Percentiles rank a stretch among this genome's conserved stretches.
Evolutionary conservation across 2,329 filamentous ascomycete species (phyloP).

Genomic region (Ophiostoma perfectum): DNA sequence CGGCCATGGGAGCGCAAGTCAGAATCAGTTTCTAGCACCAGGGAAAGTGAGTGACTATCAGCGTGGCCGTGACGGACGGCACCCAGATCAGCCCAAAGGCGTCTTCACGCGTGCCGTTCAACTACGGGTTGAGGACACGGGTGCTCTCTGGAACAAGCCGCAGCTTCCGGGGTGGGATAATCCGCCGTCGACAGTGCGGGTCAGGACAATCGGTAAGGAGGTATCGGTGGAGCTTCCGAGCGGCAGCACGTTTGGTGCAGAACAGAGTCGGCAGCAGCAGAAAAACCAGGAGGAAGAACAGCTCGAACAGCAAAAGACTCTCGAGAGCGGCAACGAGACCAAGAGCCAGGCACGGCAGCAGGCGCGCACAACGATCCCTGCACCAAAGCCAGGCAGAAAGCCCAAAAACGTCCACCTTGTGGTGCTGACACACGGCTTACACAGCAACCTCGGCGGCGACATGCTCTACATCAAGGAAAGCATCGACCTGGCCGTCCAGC

Average conservation of each 20-base stretch:
- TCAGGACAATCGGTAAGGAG: conserved; percentile 1
- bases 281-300: conserved; percentile 22
- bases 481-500: conserved; percentile 75
- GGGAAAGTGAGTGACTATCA: conserved; percentile 74
- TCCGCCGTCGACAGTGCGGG: conserved; percentile 23
- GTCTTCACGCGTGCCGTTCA: conserved; percentile 78
- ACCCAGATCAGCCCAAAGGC: conserved; percentile 62
- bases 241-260: neutral
- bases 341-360: conserved; percentile 23
- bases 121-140: conserved; percentile 80
- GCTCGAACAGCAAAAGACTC: conserved; percentile 11
- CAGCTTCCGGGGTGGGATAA: conserved; percentile 47
- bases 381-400: conserved; percentile 37
- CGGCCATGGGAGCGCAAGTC: neutral
- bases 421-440: conserved; percentile 85
- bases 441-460: conserved; percentile 91
- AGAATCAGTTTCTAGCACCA: conserved; percentile 47
- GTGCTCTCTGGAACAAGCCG: conserved; percentile 88
- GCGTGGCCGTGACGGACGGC: conserved; percentile 55
- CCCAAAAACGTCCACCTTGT: conserved; percentile 84
- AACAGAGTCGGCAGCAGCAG: conserved; percentile 8
- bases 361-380: conserved; percentile 14
- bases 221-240: conserved; percentile 3
- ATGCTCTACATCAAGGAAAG: conserved; percentile 98
- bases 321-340: conserved; percentile 20